Evolutionary conservation across 2,329 filamentous ascomycete genomes (phyloP), one percentile per base, ranked within the genome.

Genomic region (Clarireedia homoeocarpa): DNA sequence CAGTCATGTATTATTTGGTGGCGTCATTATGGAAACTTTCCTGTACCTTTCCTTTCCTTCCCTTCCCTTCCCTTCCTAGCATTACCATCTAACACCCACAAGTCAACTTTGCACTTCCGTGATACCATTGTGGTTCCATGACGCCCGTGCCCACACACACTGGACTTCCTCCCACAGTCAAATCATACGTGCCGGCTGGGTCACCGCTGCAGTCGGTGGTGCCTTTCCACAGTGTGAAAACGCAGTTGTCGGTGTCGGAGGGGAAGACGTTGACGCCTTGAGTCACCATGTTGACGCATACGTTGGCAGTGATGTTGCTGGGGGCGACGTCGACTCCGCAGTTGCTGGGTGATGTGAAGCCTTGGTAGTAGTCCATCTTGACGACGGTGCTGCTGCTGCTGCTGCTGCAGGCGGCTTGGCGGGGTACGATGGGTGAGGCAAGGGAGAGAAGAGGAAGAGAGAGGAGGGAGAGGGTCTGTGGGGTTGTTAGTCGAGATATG

Each of bases 331-430:
- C 17, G 15, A 49, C 14, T 15, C 51, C 44, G 44, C 51, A 54
- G 34, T 47, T 40, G 2, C 27, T 40, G 7, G 34, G 44, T 2
- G 51, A 40, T 9, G 17, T 12, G 20, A 46, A 46, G 34, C 51
- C 51, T 54, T 54, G 51, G 44, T 49, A 54, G 34, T 54, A 54
- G 14, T 54, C 51, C 5, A 49, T 34, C 7, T 24, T 40, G 7
- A 45, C 39, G 24, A 30, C 23, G 30, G 20, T n/a, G 23, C 6
- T 39, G 23, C 23, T 20, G 23, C 6, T 39, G 23, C 30, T 20
- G 44, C 30, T 48, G 44, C 30, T 54, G 14, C 24, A 34, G 39
- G 12, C 2, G 3, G 12, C 15, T 12, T 51, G 24, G 24, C 42
- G n/a, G 6, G 24, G 10, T 10, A 34, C 27, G 24, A 54, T 12